A percentile compares a stretch with the other conserved stretches of the same genome.
These are phyloP conservation scores for Aureobasidium pullulans DNA, from an alignment of 2,329 filamentous ascomycete species.

Conservation along the genomic window DNA sequence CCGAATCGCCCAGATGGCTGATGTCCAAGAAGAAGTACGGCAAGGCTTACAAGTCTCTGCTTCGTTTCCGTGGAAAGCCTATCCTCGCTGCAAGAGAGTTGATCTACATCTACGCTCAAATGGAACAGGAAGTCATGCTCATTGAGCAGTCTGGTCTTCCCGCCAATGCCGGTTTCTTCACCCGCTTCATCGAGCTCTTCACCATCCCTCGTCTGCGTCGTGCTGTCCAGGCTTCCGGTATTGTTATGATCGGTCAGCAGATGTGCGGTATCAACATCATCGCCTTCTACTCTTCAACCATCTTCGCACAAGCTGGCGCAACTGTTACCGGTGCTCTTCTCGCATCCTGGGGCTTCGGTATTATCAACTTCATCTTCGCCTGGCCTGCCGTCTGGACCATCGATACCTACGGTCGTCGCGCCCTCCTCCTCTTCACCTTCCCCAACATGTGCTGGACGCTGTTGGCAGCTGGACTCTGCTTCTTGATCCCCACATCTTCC, in stretches of 20 bases:
- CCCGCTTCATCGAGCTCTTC: constrained; percentile 51
- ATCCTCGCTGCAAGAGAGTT: constrained; percentile 37
- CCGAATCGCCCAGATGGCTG: constrained; percentile 25
- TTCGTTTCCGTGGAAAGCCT: constrained; percentile 31
- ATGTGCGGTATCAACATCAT: constrained; percentile 44
- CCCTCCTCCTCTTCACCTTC: constrained; percentile 39
- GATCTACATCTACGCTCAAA: constrained; percentile 34
- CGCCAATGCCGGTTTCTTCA: constrained; percentile 31
- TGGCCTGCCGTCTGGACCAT: constrained; percentile 51
- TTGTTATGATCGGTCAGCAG: constrained; percentile 67
- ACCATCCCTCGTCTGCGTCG: constrained; percentile 61
- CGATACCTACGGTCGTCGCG: constrained; percentile 29
- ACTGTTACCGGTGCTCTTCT: constrained; percentile 34
- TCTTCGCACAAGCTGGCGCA: constrained; percentile 23
- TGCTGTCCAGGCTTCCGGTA: constrained; percentile 68
- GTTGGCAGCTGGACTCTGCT: constrained; percentile 44
- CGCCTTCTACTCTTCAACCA: constrained; percentile 17
- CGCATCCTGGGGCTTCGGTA: constrained; percentile 51
- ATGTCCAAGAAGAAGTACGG: constrained; percentile 35
- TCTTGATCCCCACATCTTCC: constrained; percentile 21
- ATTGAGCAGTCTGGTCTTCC: constrained; percentile 27
- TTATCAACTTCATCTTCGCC: constrained; percentile 53
- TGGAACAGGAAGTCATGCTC: constrained; percentile 20
- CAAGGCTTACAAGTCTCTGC: constrained; percentile 33
- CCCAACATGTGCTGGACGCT: constrained; percentile 45